phyloP scores from a whole-genome alignment of 2,329 filamentous ascomycete species.

The Alternaria sp. region DNA sequence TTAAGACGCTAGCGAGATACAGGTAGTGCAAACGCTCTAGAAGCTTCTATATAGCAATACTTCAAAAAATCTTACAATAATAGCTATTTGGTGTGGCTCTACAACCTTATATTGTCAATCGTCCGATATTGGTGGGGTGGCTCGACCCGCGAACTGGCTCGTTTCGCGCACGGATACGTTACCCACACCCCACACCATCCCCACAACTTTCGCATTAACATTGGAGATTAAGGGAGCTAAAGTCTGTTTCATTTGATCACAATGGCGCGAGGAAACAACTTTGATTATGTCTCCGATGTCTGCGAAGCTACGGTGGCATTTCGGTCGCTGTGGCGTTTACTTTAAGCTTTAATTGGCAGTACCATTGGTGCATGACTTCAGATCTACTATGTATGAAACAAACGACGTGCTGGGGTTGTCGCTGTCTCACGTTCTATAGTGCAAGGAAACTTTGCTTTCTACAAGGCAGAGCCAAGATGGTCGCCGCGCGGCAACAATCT shows the following conservation, averaged over 20 bases:
- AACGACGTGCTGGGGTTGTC: background rate
- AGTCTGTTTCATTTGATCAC: background rate
- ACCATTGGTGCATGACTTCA: background rate
- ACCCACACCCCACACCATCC: background rate
- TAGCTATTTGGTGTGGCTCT: no score
- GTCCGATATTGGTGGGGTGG: no score
- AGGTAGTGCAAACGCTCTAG: no score
- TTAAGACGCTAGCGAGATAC: no score
- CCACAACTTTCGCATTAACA: background rate
- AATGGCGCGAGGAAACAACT: background rate
- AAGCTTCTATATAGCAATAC: no score
- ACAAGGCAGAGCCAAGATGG: background rate
- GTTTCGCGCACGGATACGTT: no score
- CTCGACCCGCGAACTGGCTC: no score
- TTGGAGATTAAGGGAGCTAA: background rate
- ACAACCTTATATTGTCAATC: no score
- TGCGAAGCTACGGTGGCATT: background rate
- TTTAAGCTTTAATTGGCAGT: background rate
- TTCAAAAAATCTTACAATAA: no score
- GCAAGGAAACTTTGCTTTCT: background rate
- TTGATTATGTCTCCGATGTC: background rate
- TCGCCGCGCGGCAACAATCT: constrained; percentile 3
- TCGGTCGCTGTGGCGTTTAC: background rate
- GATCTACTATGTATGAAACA: no score
- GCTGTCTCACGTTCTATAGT: background rate